Evolutionary conservation across 2,329 filamentous ascomycete species (phyloP), one percentile per base, ranked within the genome.

Genomic region (Eurotiales sp.): DNA sequence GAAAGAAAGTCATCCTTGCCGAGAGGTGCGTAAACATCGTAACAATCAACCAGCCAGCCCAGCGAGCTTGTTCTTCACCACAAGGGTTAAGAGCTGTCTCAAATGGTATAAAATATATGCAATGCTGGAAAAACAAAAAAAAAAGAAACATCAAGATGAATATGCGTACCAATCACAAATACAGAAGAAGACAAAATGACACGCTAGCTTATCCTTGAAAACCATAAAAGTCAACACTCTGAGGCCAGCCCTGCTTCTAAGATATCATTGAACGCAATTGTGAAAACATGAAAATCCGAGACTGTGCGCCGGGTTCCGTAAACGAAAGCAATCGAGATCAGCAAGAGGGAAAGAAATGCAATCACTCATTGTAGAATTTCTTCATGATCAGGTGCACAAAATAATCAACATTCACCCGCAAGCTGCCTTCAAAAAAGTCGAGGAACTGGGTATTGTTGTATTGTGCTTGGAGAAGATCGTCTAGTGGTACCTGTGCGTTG

Each of bases 401-500:
- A 65, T 99, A 72, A 75, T 99, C 99, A 64, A 99, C 93, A 70
- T 97, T 97, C 64, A 99, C 81, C 72, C 87, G 86, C 66, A 96
- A 78, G 50, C 86, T 85, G 48, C 86, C 86, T 67, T 95, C 90
- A 64, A 99, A 99, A 55, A 97, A 78, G 64, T 89, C 90, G 83
- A 97, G 91, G 69, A 95, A 96, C 72, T 96, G 90, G 62, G 90
- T 88, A 60, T 93, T 90, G 72, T 97, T 93, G 68, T 96, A 99
- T 72, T 99, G 95, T 46, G 93, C 92, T 73, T 96, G 90, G 63
- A 99, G 77, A 57, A 99, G 77, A 63, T 96, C 92, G 67, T 99
- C 93, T 63, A 99, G 86, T 25, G 91, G 85, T 37, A 99, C 82
- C 60, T 90, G 81, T 6, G 90, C 90, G 65, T 87, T 95, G 6